Evolutionary conservation across 129 eudicot species (phyloP), one percentile per base, ranked within the genome.

Genomic region (Dittrichia graveolens): DNA sequence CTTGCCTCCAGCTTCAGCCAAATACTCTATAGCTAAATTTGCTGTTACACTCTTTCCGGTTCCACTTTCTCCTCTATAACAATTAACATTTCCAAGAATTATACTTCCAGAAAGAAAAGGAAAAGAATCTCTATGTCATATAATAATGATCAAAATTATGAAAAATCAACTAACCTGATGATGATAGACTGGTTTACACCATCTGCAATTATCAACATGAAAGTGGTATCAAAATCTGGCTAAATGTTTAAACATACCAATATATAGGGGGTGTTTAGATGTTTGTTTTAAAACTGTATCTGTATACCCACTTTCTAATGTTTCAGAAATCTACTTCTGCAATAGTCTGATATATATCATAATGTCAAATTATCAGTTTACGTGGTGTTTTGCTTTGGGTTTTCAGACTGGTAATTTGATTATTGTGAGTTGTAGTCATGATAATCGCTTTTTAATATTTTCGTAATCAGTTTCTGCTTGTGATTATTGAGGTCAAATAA

Each of bases 1-100:
- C 24, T 85, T 89, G 58, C 96, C 89, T 67, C 91, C 87, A 69
- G 82, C 77, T 19, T 80, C 79, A 46, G 86, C 83, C 76, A 95
- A 75, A 76, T 95, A 95, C 76, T 95, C 91, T 92, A 95, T 86
- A 14, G 91, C 91, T 77, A 95, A 62, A 60, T 95, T 95, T 69
- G 96, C 88, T 67, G 97, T 88, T 78, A 90, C 96, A 37, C 94
- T 95, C 81, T 95, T 95, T 74, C 99, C 99, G 47, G 96, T 83
- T 68, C 99, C 99, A 83, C 97, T 95, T 80, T 95, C 99, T 67
- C 97, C 97, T 71, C 99, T 95, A 62, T 16, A 85, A 67, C 18
- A 54, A 43, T 54, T 54, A 61, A 6, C 40, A 43, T n/a, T 61
- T 15, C 19, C 44, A 44, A 4, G 41, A 11, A 19, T 24, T 13